These are phyloP conservation scores for Dichotomopilus funicola DNA, from an alignment of 2,329 filamentous ascomycete species.

Conservation along the genomic window DNA sequence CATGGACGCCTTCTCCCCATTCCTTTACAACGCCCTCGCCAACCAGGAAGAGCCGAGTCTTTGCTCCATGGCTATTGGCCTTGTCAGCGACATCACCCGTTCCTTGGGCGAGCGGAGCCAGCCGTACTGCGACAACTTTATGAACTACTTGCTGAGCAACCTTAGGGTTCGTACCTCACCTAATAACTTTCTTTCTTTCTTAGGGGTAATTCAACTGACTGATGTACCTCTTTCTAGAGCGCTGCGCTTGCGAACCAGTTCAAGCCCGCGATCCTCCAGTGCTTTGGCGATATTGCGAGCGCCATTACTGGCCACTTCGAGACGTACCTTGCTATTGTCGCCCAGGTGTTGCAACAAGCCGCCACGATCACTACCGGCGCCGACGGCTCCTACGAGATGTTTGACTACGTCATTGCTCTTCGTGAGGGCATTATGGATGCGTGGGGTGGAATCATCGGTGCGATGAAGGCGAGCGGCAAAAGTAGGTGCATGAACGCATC, in stretches of 20 bases:
- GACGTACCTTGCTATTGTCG: slow-evolving; percentile 86
- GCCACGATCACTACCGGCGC: slow-evolving; percentile 70
- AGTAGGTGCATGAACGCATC: slow-evolving; percentile 42
- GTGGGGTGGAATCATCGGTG: slow-evolving; percentile 93
- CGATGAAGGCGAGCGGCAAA: slow-evolving; percentile 79
- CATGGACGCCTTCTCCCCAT: slow-evolving; percentile 91
- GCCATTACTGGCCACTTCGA: slow-evolving; percentile 90
- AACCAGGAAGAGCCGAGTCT: slow-evolving; percentile 94
- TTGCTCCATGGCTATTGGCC: slow-evolving; percentile 93
- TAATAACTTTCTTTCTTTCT: neutral
- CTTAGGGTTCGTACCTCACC: slow-evolving; percentile 55
- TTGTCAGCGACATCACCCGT: slow-evolving; percentile 93
- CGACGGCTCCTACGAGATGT: slow-evolving; percentile 88
- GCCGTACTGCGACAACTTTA: slow-evolving; percentile 93
- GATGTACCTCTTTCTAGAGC: slow-evolving; percentile 49
- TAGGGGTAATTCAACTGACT: slow-evolving; percentile 2
- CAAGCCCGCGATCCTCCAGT: slow-evolving; percentile 96
- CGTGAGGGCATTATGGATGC: slow-evolving; percentile 98
- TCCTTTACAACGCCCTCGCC: slow-evolving; percentile 85
- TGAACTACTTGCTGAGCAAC: slow-evolving; percentile 96
- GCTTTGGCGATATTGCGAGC: slow-evolving; percentile 94
- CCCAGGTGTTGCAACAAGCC: slow-evolving; percentile 89
- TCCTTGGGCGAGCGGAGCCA: slow-evolving; percentile 85
- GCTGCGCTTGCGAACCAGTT: slow-evolving; percentile 87
- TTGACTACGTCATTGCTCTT: slow-evolving; percentile 90